A percentile compares a stretch with the other conserved stretches of the same genome.
Conservation (phyloP, 495 filamentous ascomycete genomes). For the Wilcoxina mikolae region DNA sequence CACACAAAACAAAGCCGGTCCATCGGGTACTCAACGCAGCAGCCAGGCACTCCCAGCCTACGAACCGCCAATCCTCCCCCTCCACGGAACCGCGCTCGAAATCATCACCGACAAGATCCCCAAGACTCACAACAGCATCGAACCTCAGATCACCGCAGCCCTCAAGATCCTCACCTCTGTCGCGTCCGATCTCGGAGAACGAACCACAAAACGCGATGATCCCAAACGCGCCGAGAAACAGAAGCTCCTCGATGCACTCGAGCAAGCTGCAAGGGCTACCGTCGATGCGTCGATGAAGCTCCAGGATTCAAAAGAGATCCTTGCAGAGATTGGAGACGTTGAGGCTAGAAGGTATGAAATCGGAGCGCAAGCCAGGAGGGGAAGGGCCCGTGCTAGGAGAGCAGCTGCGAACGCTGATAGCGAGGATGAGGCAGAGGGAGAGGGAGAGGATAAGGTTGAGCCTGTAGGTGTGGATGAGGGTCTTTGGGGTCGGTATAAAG, state of each 20-base stretch:
- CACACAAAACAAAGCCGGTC: no score
- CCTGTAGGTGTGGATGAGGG: neutral
- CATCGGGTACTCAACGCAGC: no score
- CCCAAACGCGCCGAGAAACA: constrained; percentile 13
- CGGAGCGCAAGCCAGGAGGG: neutral
- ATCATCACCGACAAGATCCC: neutral
- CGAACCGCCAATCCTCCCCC: constrained; percentile 20
- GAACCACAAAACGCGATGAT: no score
- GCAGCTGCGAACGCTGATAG: no score
- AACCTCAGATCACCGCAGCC: constrained; percentile 4
- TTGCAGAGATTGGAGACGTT: neutral
- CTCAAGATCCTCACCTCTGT: constrained; percentile 7
- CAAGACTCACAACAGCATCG: neutral
- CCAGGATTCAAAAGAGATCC: neutral
- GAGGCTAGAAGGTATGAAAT: neutral
- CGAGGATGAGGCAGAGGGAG: neutral
- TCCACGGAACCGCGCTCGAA: constrained; percentile 3
- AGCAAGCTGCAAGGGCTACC: constrained; percentile 6
- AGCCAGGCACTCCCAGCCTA: constrained; percentile 13
- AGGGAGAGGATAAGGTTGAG: neutral
- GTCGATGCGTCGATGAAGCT: constrained; percentile 9
- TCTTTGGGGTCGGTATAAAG: neutral
- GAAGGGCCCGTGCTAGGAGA: neutral
- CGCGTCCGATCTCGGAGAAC: constrained; percentile 12
- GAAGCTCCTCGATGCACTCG: constrained; percentile 14